Base-by-base conservation (phyloP, 495 filamentous ascomycete species). In the Penicillium tannophilum region DNA sequence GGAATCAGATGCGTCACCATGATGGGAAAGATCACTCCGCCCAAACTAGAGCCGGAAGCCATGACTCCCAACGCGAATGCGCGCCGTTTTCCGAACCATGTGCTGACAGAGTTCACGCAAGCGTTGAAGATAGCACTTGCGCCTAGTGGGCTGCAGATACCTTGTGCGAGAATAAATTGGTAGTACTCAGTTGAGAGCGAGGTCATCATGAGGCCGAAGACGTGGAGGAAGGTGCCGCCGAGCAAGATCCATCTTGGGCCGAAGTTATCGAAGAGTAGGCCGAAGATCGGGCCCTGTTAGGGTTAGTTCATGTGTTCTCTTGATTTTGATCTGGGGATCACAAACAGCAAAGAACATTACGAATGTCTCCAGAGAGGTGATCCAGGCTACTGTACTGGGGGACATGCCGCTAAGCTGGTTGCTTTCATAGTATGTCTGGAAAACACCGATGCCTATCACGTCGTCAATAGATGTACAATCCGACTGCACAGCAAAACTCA, bases 51-150 rank as follows among this genome's bases (percentile, higher is more conserved):
- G 0, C 90, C 90, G 3, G 85, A 76, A 2, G 85, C 80, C 63
- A 85, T 84, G 49, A 92, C 72, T 1, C 90, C 90, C 31, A 90
- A 78, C 1, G 91, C 89, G 8, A 88, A 76, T 23, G 82, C 89
- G 11, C 89, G 79, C 19, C 80, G 76, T 56, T 82, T 82, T 63
- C 76, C 79, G 70, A 92, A 92, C 87, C 88, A 92, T 2, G 85
- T 86, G 4, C 79, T 78, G 16, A 86, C 77, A 10, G 82, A 81
- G 60, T 76, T 77, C 62, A 84, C 81, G 7, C 80, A 81, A n/a
- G 67, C 65, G 54, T 86, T 88, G 72, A 91, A 91, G 43, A 90
- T 75, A 16, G 78, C 70, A 44, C 79, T 80, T 28, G 82, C 82
- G 9, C 88, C 88, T 26, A 88, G 61, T 10, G 71, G 67, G 26